Conservation (phyloP, 2,329 filamentous ascomycete genomes). For the Dothiorella sarmentorum region DNA sequence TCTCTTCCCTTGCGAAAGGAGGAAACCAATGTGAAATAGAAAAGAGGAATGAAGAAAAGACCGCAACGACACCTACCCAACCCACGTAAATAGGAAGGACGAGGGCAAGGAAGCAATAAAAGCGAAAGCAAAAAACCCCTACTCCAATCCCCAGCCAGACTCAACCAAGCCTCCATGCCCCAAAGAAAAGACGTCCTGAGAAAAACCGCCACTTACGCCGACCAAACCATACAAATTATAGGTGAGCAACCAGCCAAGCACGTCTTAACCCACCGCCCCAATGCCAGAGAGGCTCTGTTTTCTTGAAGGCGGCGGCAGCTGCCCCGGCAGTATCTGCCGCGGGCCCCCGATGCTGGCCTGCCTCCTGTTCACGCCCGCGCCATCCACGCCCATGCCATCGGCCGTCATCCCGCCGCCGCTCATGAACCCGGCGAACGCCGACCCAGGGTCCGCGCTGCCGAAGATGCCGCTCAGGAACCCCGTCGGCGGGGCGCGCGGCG, state of each 20-base stretch:
- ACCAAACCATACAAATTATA: background rate
- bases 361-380: constrained; percentile 28
- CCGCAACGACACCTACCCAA: background rate
- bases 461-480: constrained; percentile 15
- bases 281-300: constrained; percentile 10
- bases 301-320: constrained; percentile 29
- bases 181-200: no score
- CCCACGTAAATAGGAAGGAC: no score
- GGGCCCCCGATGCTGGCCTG: constrained; percentile 33
- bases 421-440: constrained; percentile 24
- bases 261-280: background rate
- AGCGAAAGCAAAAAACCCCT: background rate
- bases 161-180: no score
- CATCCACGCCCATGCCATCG: constrained; percentile 30
- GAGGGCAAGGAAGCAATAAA: no score
- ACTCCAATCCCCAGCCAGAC: no score
- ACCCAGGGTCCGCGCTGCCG: constrained; percentile 22
- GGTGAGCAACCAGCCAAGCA: background rate
- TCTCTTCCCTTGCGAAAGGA: background rate
- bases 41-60: background rate
- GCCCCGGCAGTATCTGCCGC: constrained; percentile 36
- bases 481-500: constrained; percentile 20
- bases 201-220: no score
- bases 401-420: constrained; percentile 29
- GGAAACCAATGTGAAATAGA: background rate